Evolutionary conservation across 805 yeast genomes (phyloP), one percentile per base, ranked within the genome.

Genomic region (Starmerella floris): DNA sequence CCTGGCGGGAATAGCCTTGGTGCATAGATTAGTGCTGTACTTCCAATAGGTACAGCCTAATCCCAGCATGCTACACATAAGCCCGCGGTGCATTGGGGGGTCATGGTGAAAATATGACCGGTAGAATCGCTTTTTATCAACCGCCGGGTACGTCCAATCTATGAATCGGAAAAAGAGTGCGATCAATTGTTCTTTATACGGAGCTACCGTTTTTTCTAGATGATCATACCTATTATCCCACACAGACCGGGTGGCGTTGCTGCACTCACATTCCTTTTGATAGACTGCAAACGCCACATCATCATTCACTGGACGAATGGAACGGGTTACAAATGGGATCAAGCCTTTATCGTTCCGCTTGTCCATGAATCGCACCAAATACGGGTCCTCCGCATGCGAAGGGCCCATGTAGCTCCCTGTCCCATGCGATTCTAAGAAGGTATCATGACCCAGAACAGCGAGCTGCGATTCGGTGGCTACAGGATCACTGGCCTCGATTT

Each of bases 1-100:
- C 15, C 51, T 49, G 10, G 48, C 44, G 1, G 62, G 63, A 41
- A 59, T 56, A 2, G 48, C 46, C 35, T 52, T 44, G 6, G 60
- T 56, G 38, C 63, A 60, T 5, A 60, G 48, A 19, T 48, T 47
- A 2, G 56, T 41, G 41, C 56, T 61, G 43, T 60, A 60, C 45
- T 60, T 60, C 63, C 63, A 60, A 52, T 61, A 61, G 15, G 56
- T 55, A 34, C 55, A 50, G 41, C 61, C 58, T 20, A 60, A 44
- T 1, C 62, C 64, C 17, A 61, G 48, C 51, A 61, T 52, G 4
- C 60, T 61, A 2, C 59, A 53, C 10, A 57, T 42, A n/a, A 61
- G 48, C 1, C 62, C 62, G 13, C 55, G 47, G 37, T 60, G 51
- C 27, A 60, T 46, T 17, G 50, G 51, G 10, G 57, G 52, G 26